Percentiles rank a stretch among this genome's conserved stretches.
Conservation (phyloP, 1,284 basidiomycete species). For the Pterula multifida region DNA sequence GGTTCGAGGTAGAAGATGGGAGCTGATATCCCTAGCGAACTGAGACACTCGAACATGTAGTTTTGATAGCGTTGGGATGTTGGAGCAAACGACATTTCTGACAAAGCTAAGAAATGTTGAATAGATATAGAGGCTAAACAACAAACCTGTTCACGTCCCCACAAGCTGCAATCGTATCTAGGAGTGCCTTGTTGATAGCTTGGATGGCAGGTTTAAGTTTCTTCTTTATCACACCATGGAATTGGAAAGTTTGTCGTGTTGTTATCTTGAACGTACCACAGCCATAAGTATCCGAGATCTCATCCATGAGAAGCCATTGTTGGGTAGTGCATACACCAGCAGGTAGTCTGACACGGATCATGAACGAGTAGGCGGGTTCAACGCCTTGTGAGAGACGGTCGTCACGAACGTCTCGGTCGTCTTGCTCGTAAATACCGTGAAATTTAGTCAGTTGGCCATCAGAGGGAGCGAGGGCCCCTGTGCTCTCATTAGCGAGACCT, state of each 20-base stretch:
- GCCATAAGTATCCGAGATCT: constrained; percentile 92
- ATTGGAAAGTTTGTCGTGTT: constrained; percentile 98
- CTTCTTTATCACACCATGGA: constrained; percentile 96
- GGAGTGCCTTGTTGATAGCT: constrained; percentile 83
- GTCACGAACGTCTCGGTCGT: constrained; percentile 96
- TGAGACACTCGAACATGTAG: constrained; percentile 80
- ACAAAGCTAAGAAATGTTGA: constrained; percentile 8
- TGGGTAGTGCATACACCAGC: constrained; percentile 86
- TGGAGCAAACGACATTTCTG: constrained; percentile 88
- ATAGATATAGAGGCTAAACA: constrained; percentile 3
- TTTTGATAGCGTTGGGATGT: constrained; percentile 80
- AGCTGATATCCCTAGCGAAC: constrained; percentile 80
- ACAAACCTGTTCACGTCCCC: constrained; percentile 91
- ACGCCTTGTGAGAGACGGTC: constrained; percentile 89
- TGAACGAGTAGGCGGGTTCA: constrained; percentile 96
- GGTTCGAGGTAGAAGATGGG: constrained; percentile 83
- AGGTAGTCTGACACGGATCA: constrained; percentile 96
- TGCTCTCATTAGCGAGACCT: constrained; percentile 79
- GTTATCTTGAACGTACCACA: constrained; percentile 96
- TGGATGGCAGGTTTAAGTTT: constrained; percentile 96
- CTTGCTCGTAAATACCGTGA: constrained; percentile 96
- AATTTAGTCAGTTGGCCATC: constrained; percentile 98
- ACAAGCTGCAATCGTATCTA: constrained; percentile 97
- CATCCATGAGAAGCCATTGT: constrained; percentile 95
- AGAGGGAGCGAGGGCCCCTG: constrained; percentile 81